Base-by-base conservation (phyloP, 352 stramenopile genomes). In the Globisporangium cederbergense region DNA sequence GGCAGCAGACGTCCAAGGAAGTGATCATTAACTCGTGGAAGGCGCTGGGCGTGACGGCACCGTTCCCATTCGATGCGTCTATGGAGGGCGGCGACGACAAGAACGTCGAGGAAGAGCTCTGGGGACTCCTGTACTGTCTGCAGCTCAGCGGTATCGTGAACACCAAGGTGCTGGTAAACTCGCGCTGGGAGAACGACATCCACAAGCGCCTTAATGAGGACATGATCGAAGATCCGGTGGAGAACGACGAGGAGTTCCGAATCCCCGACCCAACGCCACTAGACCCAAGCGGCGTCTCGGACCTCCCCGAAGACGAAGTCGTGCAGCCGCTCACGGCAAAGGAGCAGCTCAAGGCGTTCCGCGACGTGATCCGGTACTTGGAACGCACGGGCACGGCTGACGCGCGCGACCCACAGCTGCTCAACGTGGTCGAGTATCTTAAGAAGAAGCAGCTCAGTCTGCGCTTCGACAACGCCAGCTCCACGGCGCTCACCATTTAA, bases 381-480 rank as follows among this genome's bases (percentile, higher is more conserved):
- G 86, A 95, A 56, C 85, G 83, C 65, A 91, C 79, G 9, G 81
- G 83, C 49, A 84, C 74, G 14, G 64, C 78, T 5, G 86, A 93
- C 55, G 69, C 76, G 34, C 79, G 82, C 32, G 85, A 93, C 57
- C 79, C 78, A 66, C 81, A 92, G 64, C 67, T 93, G 54, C 70
- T 88, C 43, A 89, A 73, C 58, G 84, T 95, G 47, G 86, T 95
- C 42, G 83, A 93, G 45, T 91, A 91, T 64, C 71, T 95, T 10
- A 95, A 95, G 73, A 95, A 95, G 74, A 93, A 95, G 68, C 86
- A 93, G 71, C 76, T 95, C 40, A 92, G 79, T 53, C 76, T 95
- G 45, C 86, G 86, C 45, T 91, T 95, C 55, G 86, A 93, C 77
- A 92, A 90, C 58, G 86, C 84, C 57, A 92, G 84, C 67, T 92